Evolutionary conservation across 257 asterid genomes (phyloP).

Genomic region (Verbena officinalis): DNA sequence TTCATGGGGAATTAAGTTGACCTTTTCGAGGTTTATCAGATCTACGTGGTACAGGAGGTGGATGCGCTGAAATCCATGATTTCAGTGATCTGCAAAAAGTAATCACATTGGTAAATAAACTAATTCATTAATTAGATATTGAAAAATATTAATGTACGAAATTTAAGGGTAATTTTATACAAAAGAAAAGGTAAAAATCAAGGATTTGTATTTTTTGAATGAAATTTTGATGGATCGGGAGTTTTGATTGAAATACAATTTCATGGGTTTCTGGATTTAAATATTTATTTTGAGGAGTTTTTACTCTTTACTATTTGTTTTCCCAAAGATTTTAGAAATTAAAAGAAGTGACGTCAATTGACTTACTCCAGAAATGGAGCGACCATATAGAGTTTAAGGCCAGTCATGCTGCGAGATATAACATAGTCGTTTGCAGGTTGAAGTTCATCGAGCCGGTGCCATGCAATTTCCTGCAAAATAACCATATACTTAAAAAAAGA

Average conservation of each 20-base stretch:
- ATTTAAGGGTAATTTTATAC: too few species aligned
- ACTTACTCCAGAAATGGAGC: slow-evolving; percentile 78
- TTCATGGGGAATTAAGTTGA: slow-evolving; percentile 22
- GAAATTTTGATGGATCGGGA: too few species aligned
- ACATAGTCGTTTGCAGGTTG: slow-evolving; percentile 68
- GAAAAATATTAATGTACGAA: too few species aligned
- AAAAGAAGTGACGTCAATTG: slow-evolving; percentile 5
- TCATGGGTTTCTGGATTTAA: too few species aligned
- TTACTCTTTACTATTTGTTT: too few species aligned
- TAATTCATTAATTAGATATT: too few species aligned
- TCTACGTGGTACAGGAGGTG: slow-evolving; percentile 57
- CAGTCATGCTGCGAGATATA: slow-evolving; percentile 78
- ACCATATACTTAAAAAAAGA: background rate
- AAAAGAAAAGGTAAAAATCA: too few species aligned
- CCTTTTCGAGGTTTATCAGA: slow-evolving; percentile 62
- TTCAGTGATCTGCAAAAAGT: slow-evolving; percentile 56
- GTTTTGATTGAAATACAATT: too few species aligned
- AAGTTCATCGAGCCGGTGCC: slow-evolving; percentile 84
- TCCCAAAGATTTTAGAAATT: background rate
- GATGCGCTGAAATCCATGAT: slow-evolving; percentile 72
- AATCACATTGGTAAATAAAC: too few species aligned
- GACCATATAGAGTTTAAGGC: slow-evolving; percentile 87
- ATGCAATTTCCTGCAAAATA: slow-evolving; percentile 73
- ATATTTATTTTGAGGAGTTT: too few species aligned
- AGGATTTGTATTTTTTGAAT: too few species aligned